These are phyloP conservation scores for Akanthomyces dipterigenus DNA, from an alignment of 2,329 filamentous ascomycete species.

Conservation along the genomic window DNA sequence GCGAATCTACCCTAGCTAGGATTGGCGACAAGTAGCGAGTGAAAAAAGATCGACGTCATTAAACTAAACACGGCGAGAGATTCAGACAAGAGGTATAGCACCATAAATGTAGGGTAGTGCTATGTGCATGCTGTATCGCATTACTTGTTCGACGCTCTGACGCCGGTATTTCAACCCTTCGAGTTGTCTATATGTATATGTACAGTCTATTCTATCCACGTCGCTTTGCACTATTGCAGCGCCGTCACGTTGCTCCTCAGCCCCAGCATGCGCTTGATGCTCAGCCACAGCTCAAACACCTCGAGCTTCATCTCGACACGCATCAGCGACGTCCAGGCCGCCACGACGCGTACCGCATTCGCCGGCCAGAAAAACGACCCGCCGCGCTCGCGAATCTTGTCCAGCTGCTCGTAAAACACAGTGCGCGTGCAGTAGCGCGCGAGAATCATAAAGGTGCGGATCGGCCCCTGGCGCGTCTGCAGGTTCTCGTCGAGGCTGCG, in stretches of 20 bases:
- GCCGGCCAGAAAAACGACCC: slow-evolving; percentile 53
- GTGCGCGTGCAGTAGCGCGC: slow-evolving; percentile 62
- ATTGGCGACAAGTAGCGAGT: background rate
- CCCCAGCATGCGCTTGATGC: slow-evolving; percentile 42
- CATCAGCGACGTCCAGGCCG: slow-evolving; percentile 52
- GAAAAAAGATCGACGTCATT: background rate
- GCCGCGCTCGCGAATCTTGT: slow-evolving; percentile 40
- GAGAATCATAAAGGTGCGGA: slow-evolving; percentile 60
- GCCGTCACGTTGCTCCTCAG: slow-evolving; percentile 20
- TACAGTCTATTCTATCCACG: slow-evolving; percentile 1
- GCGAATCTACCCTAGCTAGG: too few relatives aligned
- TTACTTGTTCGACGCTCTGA: background rate
- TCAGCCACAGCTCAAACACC: slow-evolving; percentile 56
- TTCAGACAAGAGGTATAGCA: too few relatives aligned
- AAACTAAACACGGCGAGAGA: too few relatives aligned
- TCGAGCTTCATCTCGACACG: slow-evolving; percentile 58
- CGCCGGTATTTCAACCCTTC: background rate
- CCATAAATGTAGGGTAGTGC: background rate
- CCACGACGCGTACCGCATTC: slow-evolving; percentile 47
- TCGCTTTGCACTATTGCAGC: background rate
- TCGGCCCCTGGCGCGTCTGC: slow-evolving; percentile 62
- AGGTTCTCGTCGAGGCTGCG: slow-evolving; percentile 88
- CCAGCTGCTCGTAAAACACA: slow-evolving; percentile 58
- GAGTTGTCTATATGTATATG: slow-evolving; percentile 2
- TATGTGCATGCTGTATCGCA: background rate